These are phyloP conservation scores for Stagonosporopsis tanaceti DNA, from an alignment of 2,329 filamentous ascomycete genomes.

Conservation along the genomic window DNA sequence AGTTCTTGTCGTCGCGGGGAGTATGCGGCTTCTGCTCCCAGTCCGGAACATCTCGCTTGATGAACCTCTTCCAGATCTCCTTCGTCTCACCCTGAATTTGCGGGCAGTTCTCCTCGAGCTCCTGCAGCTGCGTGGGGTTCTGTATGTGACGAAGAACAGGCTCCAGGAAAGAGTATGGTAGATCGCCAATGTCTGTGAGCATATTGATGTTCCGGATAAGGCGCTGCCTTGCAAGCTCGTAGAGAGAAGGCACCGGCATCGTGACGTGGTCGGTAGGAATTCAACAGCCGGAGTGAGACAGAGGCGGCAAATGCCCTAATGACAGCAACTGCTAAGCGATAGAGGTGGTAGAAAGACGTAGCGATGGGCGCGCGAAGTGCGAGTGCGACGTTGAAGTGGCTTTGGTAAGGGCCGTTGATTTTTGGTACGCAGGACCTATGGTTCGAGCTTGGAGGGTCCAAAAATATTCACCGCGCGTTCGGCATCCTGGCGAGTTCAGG, in stretches of 20 bases:
- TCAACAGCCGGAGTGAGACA: background rate
- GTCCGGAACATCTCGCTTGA: constrained; percentile 76
- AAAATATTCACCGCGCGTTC: background rate
- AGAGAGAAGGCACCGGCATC: constrained; percentile 50
- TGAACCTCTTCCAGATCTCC: constrained; percentile 81
- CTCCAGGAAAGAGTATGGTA: constrained; percentile 71
- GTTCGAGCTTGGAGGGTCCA: background rate
- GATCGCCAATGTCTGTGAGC: constrained; percentile 74
- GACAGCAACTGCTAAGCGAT: too few relatives aligned
- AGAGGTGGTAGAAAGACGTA: background rate
- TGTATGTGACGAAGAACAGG: constrained; percentile 76
- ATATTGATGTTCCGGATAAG: constrained; percentile 52
- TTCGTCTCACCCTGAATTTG: constrained; percentile 74
- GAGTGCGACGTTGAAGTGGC: background rate
- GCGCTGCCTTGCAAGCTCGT: constrained; percentile 51
- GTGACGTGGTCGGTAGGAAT: background rate
- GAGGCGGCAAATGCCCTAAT: background rate
- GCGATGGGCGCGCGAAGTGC: background rate
- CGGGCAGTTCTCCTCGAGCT: constrained; percentile 77
- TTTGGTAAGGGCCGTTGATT: too few relatives aligned
- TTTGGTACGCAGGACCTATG: background rate
- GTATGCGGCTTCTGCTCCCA: constrained; percentile 70
- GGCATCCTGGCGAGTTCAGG: background rate
- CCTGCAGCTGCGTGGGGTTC: constrained; percentile 73
- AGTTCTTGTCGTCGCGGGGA: constrained; percentile 71